These are phyloP conservation scores for Chytriomyces sp. DNA, from an alignment of 192 early-diverging fungal species.

Conservation along the genomic window DNA sequence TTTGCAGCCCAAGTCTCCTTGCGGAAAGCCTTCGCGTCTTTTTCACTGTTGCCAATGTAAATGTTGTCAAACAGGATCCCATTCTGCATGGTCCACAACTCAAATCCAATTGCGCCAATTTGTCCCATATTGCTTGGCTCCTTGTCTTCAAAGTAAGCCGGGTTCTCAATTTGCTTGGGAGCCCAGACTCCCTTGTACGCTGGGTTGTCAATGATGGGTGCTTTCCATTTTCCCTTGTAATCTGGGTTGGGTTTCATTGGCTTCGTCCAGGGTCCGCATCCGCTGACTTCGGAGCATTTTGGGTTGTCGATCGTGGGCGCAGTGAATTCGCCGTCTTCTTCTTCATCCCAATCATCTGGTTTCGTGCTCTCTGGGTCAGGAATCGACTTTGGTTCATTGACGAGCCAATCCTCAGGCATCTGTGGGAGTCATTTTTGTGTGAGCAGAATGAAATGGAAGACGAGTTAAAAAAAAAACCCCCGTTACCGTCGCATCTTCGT, in stretches of 20 bases:
- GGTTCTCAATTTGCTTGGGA: conserved; percentile 84
- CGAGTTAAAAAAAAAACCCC: not conserved
- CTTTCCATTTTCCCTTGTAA: conserved; percentile 90
- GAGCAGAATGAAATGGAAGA: conserved; percentile 12
- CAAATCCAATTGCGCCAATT: conserved; percentile 87
- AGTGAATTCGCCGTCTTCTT: conserved; percentile 92
- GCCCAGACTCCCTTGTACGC: conserved; percentile 91
- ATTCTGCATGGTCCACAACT: conserved; percentile 93
- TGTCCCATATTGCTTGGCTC: conserved; percentile 76
- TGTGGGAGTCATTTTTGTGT: conserved; percentile 9
- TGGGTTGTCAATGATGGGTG: conserved; percentile 88
- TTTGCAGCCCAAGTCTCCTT: conserved; percentile 82
- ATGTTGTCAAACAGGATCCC: conserved; percentile 91
- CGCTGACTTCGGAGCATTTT: conserved; percentile 71
- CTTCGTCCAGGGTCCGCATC: conserved; percentile 84
- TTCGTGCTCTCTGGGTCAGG: conserved; percentile 80
- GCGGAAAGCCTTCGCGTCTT: conserved; percentile 72
- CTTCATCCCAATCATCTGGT: conserved; percentile 90
- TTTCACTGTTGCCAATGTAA: conserved; percentile 77
- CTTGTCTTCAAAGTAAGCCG: conserved; percentile 82
- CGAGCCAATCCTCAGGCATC: conserved; percentile 87
- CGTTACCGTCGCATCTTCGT: conserved; percentile 68
- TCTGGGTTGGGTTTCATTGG: conserved; percentile 87
- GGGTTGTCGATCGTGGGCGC: conserved; percentile 82
- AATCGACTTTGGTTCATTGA: conserved; percentile 74